A percentile compares a stretch with the other conserved stretches of the same genome.
These are phyloP conservation scores for Purshia tridentata DNA, from an alignment of 306 rosid genomes.

Conservation along the genomic window DNA sequence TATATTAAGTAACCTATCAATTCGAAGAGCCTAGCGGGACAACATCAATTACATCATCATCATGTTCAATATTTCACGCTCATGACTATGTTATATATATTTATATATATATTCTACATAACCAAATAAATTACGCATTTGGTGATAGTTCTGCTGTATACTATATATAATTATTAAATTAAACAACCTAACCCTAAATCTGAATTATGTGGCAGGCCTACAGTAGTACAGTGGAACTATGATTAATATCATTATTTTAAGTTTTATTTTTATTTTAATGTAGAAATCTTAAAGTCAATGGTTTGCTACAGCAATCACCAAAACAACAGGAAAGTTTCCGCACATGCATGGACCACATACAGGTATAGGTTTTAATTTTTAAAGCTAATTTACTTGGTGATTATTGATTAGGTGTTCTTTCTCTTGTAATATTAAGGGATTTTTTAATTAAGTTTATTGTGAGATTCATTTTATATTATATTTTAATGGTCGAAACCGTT, in stretches of 20 bases:
- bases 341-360: background rate
- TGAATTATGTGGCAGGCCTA: too few species aligned
- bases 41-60: slow-evolving; percentile 6
- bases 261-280: background rate
- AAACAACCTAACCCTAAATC: too few species aligned
- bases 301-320: background rate
- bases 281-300: background rate
- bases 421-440: too few species aligned
- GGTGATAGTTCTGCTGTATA: too few species aligned
- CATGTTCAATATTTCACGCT: background rate
- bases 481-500: too few species aligned
- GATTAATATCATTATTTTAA: background rate
- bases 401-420: slow-evolving; percentile 1
- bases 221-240: background rate
- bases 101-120: background rate
- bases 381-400: background rate
- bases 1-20: slow-evolving; percentile 1
- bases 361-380: background rate
- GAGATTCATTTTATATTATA: too few species aligned
- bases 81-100: background rate
- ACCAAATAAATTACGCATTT: background rate
- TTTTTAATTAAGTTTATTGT: too few species aligned
- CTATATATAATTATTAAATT: too few species aligned
- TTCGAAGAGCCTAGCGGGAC: background rate
- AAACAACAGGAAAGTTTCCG: background rate